A percentile compares a stretch with the other conserved stretches of the same genome.
phyloP scores from a whole-genome alignment of 2,329 filamentous ascomycete genomes.

The Botryotinia globosa region DNA sequence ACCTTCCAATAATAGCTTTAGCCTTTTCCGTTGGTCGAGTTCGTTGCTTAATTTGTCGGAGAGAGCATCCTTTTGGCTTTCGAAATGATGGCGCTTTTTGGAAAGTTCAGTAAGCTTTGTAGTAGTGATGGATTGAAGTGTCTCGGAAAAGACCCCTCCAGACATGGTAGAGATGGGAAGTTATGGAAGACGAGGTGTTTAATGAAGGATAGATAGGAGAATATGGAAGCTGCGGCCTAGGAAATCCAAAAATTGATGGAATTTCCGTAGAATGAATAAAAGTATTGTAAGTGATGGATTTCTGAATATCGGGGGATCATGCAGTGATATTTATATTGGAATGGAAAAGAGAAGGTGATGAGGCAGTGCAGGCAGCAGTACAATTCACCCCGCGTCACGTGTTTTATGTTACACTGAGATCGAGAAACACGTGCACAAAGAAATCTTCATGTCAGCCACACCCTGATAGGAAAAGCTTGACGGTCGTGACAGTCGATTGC shows the following conservation, averaged over 20 bases:
- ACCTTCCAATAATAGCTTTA: conserved; percentile 37
- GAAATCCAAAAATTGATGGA: neutral
- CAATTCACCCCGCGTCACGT: neutral
- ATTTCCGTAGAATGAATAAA: neutral
- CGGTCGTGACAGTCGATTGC: neutral
- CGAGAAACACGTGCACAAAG: neutral
- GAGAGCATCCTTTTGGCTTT: conserved; percentile 45
- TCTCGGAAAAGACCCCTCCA: conserved; percentile 46
- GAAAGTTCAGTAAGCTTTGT: conserved; percentile 57
- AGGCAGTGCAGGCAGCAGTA: conserved; percentile 3
- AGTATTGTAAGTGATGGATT: neutral
- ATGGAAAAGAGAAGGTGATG: neutral
- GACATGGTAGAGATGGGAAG: conserved; percentile 36
- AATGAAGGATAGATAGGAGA: neutral
- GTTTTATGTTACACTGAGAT: neutral
- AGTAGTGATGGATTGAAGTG: conserved; percentile 52
- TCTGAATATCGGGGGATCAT: neutral
- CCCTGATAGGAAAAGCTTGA: neutral
- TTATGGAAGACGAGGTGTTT: neutral
- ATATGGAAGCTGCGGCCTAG: neutral
- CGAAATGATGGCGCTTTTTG: conserved; percentile 50
- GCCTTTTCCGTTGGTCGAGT: conserved; percentile 39
- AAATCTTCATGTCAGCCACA: neutral
- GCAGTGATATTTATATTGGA: neutral
- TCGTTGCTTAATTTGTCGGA: conserved; percentile 37